A percentile compares a stretch with the other conserved stretches of the same genome.
Conservation (phyloP, 352 stramenopile species). For the Phytophthora idaei region DNA sequence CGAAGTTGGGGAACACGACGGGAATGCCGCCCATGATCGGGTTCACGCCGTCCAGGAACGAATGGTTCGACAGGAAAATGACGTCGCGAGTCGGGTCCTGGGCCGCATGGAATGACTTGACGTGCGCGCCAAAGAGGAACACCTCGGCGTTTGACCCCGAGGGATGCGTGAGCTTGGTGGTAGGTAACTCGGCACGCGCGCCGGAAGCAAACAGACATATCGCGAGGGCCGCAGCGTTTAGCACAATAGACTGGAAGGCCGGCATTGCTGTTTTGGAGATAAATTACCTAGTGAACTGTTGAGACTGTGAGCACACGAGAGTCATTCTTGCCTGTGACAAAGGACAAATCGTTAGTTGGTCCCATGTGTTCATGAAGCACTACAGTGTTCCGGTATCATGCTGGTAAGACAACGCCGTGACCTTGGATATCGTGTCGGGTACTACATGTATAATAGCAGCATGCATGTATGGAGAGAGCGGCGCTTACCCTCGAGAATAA, state of each 20-base stretch:
- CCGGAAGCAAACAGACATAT: slow-evolving; percentile 4
- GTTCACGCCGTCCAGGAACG: slow-evolving; percentile 78
- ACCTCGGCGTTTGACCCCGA: slow-evolving; percentile 68
- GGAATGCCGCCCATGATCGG: slow-evolving; percentile 90
- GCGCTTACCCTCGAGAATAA: background rate
- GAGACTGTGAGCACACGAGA: background rate
- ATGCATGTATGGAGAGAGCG: slow-evolving; percentile 1
- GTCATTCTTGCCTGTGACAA: slow-evolving; percentile 8
- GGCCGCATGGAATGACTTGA: slow-evolving; percentile 63
- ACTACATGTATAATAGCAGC: too few relatives aligned
- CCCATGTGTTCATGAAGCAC: slow-evolving; percentile 17
- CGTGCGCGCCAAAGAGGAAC: slow-evolving; percentile 78
- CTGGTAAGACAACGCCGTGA: background rate
- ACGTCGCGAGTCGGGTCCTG: slow-evolving; percentile 49
- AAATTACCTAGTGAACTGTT: slow-evolving; percentile 11
- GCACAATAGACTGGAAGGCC: background rate
- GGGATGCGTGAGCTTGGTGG: slow-evolving; percentile 54
- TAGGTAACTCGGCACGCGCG: slow-evolving; percentile 42
- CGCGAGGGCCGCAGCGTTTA: slow-evolving; percentile 4
- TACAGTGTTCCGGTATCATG: background rate
- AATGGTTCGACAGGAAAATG: slow-evolving; percentile 85
- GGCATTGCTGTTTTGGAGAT: slow-evolving; percentile 8
- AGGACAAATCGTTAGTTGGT: slow-evolving; percentile 20
- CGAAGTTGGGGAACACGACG: slow-evolving; percentile 93
- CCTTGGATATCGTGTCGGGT: too few relatives aligned